Evolutionary conservation across 345 rosid species (phyloP).

Genomic region (Combretum micranthum): DNA sequence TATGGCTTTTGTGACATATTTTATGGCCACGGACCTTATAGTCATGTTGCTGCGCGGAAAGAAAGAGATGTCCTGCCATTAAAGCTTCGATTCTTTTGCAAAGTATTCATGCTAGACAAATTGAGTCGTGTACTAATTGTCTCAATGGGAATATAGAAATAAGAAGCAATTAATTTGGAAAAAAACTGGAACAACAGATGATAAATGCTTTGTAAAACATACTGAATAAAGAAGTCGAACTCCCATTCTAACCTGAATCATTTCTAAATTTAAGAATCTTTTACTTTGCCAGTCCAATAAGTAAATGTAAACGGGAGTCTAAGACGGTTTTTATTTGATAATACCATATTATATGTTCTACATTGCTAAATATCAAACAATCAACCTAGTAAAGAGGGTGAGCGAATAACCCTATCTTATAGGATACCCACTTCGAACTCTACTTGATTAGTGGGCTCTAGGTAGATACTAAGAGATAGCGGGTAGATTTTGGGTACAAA

Average conservation of each 20-base stretch:
- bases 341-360: too few species aligned
- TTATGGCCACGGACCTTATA: slow-evolving; percentile 99
- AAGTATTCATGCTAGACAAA: slow-evolving; percentile 47
- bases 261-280: too few species aligned
- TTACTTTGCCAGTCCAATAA: too few species aligned
- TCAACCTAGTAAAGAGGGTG: too few species aligned
- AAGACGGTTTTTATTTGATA: too few species aligned
- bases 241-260: slow-evolving; percentile 93
- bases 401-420: too few species aligned
- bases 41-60: slow-evolving; percentile 94
- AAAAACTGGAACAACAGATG: slow-evolving; percentile 31
- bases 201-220: slow-evolving; percentile 45
- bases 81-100: slow-evolving; percentile 53
- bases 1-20: slow-evolving; percentile 83
- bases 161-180: slow-evolving; percentile 36
- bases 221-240: slow-evolving; percentile 91
- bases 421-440: too few species aligned
- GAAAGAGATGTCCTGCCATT: slow-evolving; percentile 88
- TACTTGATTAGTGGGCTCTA: too few species aligned
- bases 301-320: too few species aligned
- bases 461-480: too few species aligned
- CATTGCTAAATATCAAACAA: too few species aligned
- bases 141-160: slow-evolving; percentile 45
- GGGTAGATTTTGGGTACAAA: too few species aligned
- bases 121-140: slow-evolving; percentile 33